phyloP scores from a whole-genome alignment of 2,329 filamentous ascomycete species.

The Phialophora chinensis region DNA sequence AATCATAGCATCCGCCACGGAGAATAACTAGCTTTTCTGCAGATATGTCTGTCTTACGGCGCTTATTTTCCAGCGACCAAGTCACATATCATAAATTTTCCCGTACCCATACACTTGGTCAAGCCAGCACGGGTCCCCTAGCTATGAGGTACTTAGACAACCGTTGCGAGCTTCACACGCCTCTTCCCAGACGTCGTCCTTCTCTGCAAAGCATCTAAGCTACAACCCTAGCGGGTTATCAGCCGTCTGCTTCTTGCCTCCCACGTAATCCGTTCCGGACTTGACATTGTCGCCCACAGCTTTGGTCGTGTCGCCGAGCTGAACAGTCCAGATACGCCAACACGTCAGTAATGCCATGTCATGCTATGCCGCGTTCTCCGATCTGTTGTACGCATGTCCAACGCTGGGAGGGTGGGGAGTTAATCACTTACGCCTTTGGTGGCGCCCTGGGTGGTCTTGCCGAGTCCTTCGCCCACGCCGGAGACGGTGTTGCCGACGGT shows the following conservation, averaged over 20 bases:
- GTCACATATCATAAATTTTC: neutral
- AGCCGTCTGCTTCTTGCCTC: constrained; percentile 40
- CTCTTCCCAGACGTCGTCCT: neutral
- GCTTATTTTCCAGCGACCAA: neutral
- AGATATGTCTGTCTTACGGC: neutral
- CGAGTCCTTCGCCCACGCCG: constrained; percentile 41
- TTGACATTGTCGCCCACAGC: constrained; percentile 30
- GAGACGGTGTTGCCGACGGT: constrained; percentile 43
- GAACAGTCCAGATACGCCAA: neutral
- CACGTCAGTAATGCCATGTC: constrained; percentile 1
- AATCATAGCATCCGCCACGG: neutral
- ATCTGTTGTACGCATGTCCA: neutral
- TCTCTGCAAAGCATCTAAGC: neutral
- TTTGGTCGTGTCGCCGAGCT: constrained; percentile 36
- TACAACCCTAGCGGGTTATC: constrained; percentile 40
- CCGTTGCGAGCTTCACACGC: neutral
- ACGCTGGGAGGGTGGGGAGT: neutral
- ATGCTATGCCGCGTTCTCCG: neutral
- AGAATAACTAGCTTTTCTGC: neutral
- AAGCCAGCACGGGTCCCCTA: neutral
- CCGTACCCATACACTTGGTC: neutral
- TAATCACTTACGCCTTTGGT: constrained; percentile 31
- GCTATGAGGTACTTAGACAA: neutral
- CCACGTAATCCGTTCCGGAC: constrained; percentile 29
- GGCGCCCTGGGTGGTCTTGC: constrained; percentile 40